A percentile compares a stretch with the other conserved stretches of the same genome.
These are phyloP conservation scores for Eutrema heterophyllum DNA, from an alignment of 345 rosid genomes.

Conservation along the genomic window DNA sequence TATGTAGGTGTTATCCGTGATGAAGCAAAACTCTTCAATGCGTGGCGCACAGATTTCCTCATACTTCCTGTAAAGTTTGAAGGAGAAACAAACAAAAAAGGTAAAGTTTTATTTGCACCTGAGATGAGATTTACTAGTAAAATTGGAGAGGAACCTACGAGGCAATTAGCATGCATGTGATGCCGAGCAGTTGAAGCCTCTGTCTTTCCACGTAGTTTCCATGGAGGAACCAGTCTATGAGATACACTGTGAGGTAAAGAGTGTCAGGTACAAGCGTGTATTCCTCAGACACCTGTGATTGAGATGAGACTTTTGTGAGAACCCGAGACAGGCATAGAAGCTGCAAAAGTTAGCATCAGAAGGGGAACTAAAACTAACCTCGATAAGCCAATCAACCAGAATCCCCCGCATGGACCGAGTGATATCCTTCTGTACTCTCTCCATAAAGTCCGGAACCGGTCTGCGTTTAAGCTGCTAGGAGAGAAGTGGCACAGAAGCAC, in stretches of 20 bases:
- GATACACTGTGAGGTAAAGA: slow-evolving; percentile 74
- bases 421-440: slow-evolving; percentile 66
- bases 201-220: slow-evolving; percentile 66
- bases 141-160: slow-evolving; percentile 58
- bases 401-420: slow-evolving; percentile 87
- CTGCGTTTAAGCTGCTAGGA: slow-evolving; percentile 62
- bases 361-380: slow-evolving; percentile 43
- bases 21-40: slow-evolving; percentile 93
- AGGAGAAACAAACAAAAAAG: neutral
- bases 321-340: neutral
- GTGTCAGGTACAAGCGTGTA: slow-evolving; percentile 89
- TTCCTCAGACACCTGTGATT: slow-evolving; percentile 86
- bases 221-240: slow-evolving; percentile 80
- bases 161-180: slow-evolving; percentile 92
- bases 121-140: neutral
- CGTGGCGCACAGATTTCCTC: slow-evolving; percentile 89
- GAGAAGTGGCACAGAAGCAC: slow-evolving; percentile 7
- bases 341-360: slow-evolving; percentile 5
- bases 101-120: neutral
- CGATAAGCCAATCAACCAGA: slow-evolving; percentile 97
- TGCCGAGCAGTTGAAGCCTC: slow-evolving; percentile 86
- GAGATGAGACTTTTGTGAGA: slow-evolving; percentile 16
- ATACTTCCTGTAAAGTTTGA: slow-evolving; percentile 58
- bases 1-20: slow-evolving; percentile 85
- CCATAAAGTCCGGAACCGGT: slow-evolving; percentile 63